Evolutionary conservation across 192 early-diverging fungal genomes (phyloP).

Genomic region (Coemansia sp.): DNA sequence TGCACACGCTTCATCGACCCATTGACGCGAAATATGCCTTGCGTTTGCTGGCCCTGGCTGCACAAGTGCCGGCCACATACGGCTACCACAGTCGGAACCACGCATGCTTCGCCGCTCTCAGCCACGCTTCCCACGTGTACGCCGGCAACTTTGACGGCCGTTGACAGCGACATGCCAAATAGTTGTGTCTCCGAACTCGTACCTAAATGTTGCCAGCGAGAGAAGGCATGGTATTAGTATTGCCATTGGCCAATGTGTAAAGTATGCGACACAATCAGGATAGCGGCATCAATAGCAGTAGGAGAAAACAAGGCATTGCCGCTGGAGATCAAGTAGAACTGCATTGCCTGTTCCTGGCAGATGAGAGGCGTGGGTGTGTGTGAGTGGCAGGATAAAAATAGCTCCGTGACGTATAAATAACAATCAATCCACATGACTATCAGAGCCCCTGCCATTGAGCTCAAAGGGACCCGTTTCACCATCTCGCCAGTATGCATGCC

Average conservation of each 20-base stretch:
- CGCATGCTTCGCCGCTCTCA: constrained; percentile 34
- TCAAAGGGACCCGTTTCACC: neutral
- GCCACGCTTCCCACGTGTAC: constrained; percentile 39
- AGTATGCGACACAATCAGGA: neutral
- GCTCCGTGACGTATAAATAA: neutral
- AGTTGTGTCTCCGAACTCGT: constrained; percentile 24
- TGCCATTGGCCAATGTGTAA: neutral
- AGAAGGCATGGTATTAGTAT: neutral
- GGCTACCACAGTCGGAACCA: constrained; percentile 48
- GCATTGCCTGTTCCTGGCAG: neutral
- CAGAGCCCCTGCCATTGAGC: neutral
- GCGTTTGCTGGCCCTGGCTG: constrained; percentile 53
- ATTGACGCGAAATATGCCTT: constrained; percentile 74
- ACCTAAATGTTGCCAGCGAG: constrained; percentile 13
- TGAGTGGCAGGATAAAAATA: neutral
- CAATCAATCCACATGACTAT: constrained; percentile 1
- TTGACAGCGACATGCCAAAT: constrained; percentile 40
- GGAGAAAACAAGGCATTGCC: neutral
- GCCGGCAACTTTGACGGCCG: constrained; percentile 32
- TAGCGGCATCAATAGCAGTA: neutral
- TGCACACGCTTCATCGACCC: constrained; percentile 73
- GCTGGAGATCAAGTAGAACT: neutral
- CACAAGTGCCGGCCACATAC: constrained; percentile 50
- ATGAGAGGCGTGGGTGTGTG: neutral
- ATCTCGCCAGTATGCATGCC: neutral